A percentile compares a stretch with the other conserved stretches of the same genome.
These are phyloP conservation scores for Aspergillus latus DNA, from an alignment of 2,329 filamentous ascomycete genomes.

Conservation along the genomic window DNA sequence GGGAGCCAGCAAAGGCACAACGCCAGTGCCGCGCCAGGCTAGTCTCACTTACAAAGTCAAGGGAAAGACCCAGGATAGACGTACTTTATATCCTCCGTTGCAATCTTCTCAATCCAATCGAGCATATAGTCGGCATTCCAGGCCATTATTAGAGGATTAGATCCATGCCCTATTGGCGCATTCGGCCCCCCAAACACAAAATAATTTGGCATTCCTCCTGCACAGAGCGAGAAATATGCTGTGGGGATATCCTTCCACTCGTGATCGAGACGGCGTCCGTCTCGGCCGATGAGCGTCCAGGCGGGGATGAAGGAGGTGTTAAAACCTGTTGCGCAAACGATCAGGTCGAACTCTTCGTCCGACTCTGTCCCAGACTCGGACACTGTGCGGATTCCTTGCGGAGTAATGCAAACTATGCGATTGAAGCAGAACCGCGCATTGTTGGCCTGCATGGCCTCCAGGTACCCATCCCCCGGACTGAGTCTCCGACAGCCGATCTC, in stretches of 20 bases:
- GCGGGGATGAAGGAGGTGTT: constrained; percentile 39
- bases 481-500: constrained; percentile 29
- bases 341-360: constrained; percentile 28
- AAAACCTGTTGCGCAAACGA: constrained; percentile 45
- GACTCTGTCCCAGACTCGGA: constrained; percentile 6
- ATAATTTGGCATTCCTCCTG: constrained; percentile 28
- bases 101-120: constrained; percentile 30
- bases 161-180: constrained; percentile 25
- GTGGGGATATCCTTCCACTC: constrained; percentile 25
- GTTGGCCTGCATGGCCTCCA: constrained; percentile 25
- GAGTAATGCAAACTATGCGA: constrained; percentile 25
- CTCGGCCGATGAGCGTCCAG: constrained; percentile 35
- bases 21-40: no score
- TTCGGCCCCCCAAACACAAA: constrained; percentile 31
- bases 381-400: constrained; percentile 22
- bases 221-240: constrained; percentile 27
- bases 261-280: constrained; percentile 22
- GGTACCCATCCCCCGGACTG: constrained; percentile 31
- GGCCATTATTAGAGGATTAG: constrained; percentile 17
- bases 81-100: constrained; percentile 20
- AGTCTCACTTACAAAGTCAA: background rate
- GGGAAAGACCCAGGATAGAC: background rate
- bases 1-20: no score
- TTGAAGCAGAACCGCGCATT: constrained; percentile 26
- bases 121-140: constrained; percentile 28